phyloP scores from a whole-genome alignment of 306 rosid genomes.

The Neltuma alba region DNA sequence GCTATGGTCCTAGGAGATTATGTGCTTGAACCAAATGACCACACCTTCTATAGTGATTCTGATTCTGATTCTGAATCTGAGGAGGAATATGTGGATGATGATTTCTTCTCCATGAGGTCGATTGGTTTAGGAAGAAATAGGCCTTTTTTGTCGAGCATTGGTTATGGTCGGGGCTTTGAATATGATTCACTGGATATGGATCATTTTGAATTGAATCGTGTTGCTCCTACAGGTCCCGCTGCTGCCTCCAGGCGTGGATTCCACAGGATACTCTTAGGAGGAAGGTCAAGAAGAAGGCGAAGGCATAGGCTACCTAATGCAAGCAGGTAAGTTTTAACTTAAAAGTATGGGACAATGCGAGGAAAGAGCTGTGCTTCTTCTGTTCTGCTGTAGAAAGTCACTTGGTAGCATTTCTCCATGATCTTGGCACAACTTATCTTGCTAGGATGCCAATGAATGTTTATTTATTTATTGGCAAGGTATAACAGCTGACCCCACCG shows the following conservation, averaged over 20 bases:
- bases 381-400: neutral
- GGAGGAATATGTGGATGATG: constrained; percentile 57
- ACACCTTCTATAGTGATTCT: constrained; percentile 54
- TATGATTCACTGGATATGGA: constrained; percentile 38
- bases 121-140: constrained; percentile 56
- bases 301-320: constrained; percentile 50
- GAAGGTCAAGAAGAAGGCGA: constrained; percentile 57
- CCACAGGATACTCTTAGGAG: constrained; percentile 42
- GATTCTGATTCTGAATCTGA: constrained; percentile 67
- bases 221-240: constrained; percentile 50
- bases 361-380: constrained; percentile 36
- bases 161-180: constrained; percentile 49
- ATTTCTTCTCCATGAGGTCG: constrained; percentile 52
- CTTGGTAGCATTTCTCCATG: neutral
- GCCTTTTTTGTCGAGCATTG: constrained; percentile 51
- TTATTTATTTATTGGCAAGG: constrained; percentile 40
- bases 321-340: constrained; percentile 35
- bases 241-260: constrained; percentile 60
- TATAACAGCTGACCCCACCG: constrained; percentile 28
- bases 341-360: constrained; percentile 13
- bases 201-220: constrained; percentile 51
- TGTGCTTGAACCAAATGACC: constrained; percentile 81
- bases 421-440: constrained; percentile 36
- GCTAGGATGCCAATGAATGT: constrained; percentile 32
- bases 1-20: constrained; percentile 93